Evolutionary conservation across 805 yeast genomes (phyloP).

Genomic region (Myxozyma lipomycoides): DNA sequence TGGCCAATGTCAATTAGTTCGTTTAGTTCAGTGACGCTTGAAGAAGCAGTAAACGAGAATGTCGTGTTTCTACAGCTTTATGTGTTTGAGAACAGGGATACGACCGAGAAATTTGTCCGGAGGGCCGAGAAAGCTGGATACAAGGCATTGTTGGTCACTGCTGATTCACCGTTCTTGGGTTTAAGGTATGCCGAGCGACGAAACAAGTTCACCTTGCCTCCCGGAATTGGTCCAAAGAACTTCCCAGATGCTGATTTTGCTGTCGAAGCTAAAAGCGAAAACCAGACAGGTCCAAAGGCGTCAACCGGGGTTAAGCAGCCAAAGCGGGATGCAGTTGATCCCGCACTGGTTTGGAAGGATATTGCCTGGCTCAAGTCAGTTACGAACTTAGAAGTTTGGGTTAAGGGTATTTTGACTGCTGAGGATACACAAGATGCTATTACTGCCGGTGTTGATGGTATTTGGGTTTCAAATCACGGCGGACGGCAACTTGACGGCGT

Average conservation of each 20-base stretch:
- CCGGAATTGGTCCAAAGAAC: constrained; percentile 33
- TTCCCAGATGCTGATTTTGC: constrained; percentile 23
- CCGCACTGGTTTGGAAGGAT: constrained; percentile 27
- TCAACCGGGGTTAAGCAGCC: constrained; percentile 9
- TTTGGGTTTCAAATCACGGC: constrained; percentile 69
- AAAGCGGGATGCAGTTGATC: constrained; percentile 26
- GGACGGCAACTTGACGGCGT: constrained; percentile 69
- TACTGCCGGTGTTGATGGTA: constrained; percentile 57
- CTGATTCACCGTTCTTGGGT: constrained; percentile 55
- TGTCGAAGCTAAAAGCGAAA: constrained; percentile 19
- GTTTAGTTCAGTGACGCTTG: constrained; percentile 25
- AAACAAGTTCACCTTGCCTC: constrained; percentile 30
- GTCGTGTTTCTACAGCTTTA: constrained; percentile 29
- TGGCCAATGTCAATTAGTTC: constrained; percentile 32
- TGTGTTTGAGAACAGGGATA: constrained; percentile 30
- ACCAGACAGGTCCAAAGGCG: constrained; percentile 14
- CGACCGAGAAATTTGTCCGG: constrained; percentile 26
- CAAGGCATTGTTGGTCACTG: constrained; percentile 51
- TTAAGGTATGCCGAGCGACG: constrained; percentile 48
- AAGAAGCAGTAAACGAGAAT: constrained; percentile 22
- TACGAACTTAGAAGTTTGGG: constrained; percentile 47
- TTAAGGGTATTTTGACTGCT: constrained; percentile 64
- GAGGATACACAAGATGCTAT: constrained; percentile 62
- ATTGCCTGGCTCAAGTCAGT: constrained; percentile 33
- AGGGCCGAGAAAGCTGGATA: constrained; percentile 34